phyloP scores from a whole-genome alignment of 2,329 filamentous ascomycete species.

The Aspergillus persii region DNA sequence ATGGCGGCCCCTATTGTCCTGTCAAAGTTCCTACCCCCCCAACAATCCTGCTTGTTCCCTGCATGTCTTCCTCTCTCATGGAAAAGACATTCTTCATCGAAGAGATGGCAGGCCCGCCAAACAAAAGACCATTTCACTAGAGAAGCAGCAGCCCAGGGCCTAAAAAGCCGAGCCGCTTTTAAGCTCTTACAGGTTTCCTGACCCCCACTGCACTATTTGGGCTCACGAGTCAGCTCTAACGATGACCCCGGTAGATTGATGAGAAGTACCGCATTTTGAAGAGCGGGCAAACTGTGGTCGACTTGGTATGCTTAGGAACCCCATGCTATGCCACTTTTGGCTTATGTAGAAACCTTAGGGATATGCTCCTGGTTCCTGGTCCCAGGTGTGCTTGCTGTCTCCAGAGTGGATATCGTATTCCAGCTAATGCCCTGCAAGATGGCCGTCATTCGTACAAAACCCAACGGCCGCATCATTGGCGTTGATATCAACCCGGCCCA shows the following conservation, averaged over 20 bases:
- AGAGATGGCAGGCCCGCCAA: constrained; percentile 80
- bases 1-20: neutral
- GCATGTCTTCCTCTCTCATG: constrained; percentile 24
- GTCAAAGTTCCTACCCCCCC: neutral
- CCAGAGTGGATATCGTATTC: constrained; percentile 1
- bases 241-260: constrained; percentile 63
- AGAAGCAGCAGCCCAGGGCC: constrained; percentile 71
- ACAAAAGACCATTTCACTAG: constrained; percentile 67
- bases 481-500: constrained; percentile 93
- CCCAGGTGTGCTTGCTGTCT: constrained; percentile 43
- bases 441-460: constrained; percentile 73
- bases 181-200: constrained; percentile 77
- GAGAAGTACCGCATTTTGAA: constrained; percentile 76
- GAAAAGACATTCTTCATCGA: constrained; percentile 56
- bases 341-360: constrained; percentile 28
- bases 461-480: constrained; percentile 76
- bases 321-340: neutral
- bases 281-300: constrained; percentile 79
- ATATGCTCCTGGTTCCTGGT: constrained; percentile 60
- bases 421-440: constrained; percentile 54
- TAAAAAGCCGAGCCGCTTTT: constrained; percentile 90
- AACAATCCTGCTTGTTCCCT: neutral
- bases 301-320: constrained; percentile 60
- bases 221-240: neutral
- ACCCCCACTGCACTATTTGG: constrained; percentile 2